Conservation (phyloP, 305 asterid genomes). For the Withania somnifera region DNA sequence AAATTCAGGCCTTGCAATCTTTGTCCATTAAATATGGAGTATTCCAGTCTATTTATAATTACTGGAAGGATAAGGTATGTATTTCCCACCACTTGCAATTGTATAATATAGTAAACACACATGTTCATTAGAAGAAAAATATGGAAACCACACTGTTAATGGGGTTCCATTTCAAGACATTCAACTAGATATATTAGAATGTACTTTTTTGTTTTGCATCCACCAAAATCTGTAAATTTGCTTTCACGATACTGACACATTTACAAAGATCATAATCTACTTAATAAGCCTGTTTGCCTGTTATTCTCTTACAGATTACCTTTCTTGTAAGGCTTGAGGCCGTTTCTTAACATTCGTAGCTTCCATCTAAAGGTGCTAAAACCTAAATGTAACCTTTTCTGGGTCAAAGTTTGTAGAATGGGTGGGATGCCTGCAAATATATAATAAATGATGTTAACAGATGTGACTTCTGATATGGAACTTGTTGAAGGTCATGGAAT, state of each 20-base stretch:
- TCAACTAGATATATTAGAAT: background rate
- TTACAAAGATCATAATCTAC: background rate
- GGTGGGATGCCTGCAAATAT: background rate
- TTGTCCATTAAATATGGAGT: constrained; percentile 80
- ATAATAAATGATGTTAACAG: background rate
- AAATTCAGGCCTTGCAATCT: constrained; percentile 76
- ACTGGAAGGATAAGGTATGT: constrained; percentile 94
- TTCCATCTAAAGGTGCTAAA: background rate
- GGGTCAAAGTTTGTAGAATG: background rate
- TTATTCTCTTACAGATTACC: background rate
- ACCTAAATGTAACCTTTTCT: background rate
- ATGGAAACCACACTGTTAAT: background rate
- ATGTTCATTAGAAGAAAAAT: background rate
- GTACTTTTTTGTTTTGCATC: background rate
- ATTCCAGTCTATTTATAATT: constrained; percentile 81
- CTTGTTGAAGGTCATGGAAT: background rate
- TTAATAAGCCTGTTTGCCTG: background rate
- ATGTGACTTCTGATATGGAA: background rate
- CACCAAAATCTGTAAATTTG: background rate
- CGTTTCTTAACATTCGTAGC: background rate
- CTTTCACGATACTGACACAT: background rate
- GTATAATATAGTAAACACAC: constrained; percentile 1
- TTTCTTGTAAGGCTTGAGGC: background rate
- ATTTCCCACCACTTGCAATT: background rate
- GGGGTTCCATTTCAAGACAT: constrained; percentile 1